phyloP scores from a whole-genome alignment of 2,329 filamentous ascomycete genomes.

The Setomelanomma holmii region DNA sequence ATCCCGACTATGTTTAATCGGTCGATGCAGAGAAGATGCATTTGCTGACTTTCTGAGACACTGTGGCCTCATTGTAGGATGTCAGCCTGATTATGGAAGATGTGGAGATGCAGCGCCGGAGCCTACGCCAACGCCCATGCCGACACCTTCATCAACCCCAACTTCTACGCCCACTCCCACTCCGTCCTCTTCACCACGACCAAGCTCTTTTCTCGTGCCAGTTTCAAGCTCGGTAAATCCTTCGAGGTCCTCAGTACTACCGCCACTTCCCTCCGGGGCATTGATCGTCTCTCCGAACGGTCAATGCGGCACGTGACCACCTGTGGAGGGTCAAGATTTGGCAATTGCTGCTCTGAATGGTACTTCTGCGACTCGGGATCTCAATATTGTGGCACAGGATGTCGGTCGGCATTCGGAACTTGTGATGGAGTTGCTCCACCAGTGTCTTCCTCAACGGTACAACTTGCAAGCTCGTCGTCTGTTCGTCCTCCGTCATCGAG shows the following conservation, averaged over 20 bases:
- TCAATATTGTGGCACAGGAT: slow-evolving; percentile 39
- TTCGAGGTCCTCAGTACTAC: slow-evolving; percentile 20
- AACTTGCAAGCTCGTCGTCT: background rate
- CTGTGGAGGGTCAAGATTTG: slow-evolving; percentile 32
- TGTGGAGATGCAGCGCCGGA: slow-evolving; percentile 29
- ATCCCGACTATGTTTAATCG: slow-evolving; percentile 17
- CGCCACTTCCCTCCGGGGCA: slow-evolving; percentile 32
- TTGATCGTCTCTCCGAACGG: slow-evolving; percentile 34
- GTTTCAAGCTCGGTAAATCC: background rate
- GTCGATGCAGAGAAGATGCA: background rate
- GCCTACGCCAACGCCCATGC: slow-evolving; percentile 15
- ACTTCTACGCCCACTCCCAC: slow-evolving; percentile 27
- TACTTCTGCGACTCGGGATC: slow-evolving; percentile 31
- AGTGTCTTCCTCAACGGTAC: background rate
- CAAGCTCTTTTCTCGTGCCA: background rate
- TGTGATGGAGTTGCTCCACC: slow-evolving; percentile 27
- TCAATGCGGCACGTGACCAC: slow-evolving; percentile 38
- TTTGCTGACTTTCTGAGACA: slow-evolving; percentile 1
- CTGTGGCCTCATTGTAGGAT: slow-evolving; percentile 30
- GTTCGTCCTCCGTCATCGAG: background rate
- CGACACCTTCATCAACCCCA: slow-evolving; percentile 21
- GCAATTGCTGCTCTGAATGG: slow-evolving; percentile 34
- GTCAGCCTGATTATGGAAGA: slow-evolving; percentile 36
- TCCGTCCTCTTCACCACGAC: slow-evolving; percentile 20
- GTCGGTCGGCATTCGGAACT: slow-evolving; percentile 30